phyloP scores from a whole-genome alignment of 2,329 filamentous ascomycete genomes.

The Pestalotiopsis fici region DNA sequence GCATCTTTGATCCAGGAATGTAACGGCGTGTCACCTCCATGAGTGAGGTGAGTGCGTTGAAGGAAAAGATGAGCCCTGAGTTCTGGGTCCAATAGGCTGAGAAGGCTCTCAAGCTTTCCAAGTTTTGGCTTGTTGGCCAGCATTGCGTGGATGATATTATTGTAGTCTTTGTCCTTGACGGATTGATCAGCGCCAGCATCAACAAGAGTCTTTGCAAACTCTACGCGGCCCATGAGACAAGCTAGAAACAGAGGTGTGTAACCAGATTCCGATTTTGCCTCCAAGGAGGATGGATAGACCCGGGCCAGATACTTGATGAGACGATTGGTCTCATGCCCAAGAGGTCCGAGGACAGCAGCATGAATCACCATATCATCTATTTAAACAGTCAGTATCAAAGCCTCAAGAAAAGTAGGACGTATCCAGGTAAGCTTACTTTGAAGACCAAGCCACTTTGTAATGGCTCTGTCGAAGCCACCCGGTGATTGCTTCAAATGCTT shows the following conservation, averaged over 20 bases:
- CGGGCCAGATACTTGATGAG: conserved; percentile 69
- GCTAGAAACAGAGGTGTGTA: conserved; percentile 72
- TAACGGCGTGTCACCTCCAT: conserved; percentile 63
- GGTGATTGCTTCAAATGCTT: conserved; percentile 60
- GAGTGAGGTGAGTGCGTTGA: conserved; percentile 54
- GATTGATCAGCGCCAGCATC: conserved; percentile 70
- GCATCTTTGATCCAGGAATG: conserved; percentile 53
- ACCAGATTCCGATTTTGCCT: conserved; percentile 58
- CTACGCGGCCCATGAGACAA: conserved; percentile 53
- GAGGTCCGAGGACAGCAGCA: conserved; percentile 56
- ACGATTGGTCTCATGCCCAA: conserved; percentile 41
- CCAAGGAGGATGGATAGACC: conserved; percentile 60
- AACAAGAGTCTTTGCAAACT: conserved; percentile 63
- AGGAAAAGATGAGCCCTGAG: conserved; percentile 59
- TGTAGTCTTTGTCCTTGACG: conserved; percentile 57
- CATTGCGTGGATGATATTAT: conserved; percentile 70
- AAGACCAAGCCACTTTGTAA: conserved; percentile 62
- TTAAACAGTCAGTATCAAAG: not conserved
- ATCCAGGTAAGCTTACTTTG: conserved; percentile 50
- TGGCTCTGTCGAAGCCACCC: conserved; percentile 64
- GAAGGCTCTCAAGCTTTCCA: conserved; percentile 43
- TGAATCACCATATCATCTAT: conserved; percentile 66
- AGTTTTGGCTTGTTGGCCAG: conserved; percentile 31
- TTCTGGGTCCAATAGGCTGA: conserved; percentile 59
- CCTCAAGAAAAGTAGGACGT: too few species aligned